Evolutionary conservation across 176 grass and related monocot genomes (phyloP), one percentile per base, ranked within the genome.

Genomic region (barley (Hordeum vulgare)): DNA sequence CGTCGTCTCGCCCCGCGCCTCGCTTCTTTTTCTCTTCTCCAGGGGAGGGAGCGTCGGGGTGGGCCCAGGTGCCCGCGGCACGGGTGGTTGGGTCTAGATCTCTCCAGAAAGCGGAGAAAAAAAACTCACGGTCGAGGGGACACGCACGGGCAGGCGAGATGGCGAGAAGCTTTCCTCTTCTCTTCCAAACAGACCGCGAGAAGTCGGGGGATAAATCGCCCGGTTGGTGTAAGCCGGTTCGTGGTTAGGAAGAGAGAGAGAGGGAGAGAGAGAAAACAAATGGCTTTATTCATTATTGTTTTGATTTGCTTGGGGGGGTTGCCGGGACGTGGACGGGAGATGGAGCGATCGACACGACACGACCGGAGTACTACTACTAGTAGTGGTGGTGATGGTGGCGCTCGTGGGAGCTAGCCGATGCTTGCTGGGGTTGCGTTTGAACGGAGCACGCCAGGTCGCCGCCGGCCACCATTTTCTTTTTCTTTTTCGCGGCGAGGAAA

Each of bases 331-430:
- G 83, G 71, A 81, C 34, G 71, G 87, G 73, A 90, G 88, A 89
- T 66, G 88, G 83, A 59, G 88, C 54, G 79, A 82, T 77, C 10
- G 64, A 78, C 79, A 86, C 79, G 88, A 82, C 88, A 82, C 66
- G 83, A 33, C 54, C 51, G 44, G 56, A n/a, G 40, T 49, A 9
- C 11, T 33, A 17, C 62, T 13, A 63, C 11, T 64, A 64, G 11
- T 3, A 64, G 4, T 41, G 11, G 40, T 49, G 14, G 45, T 49
- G 47, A 15, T n/a, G 11, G 35, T 15, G 68, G 3, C 15, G 68
- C 37, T 71, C 66, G 66, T 70, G 20, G 66, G 66, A 51, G 47
- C 47, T 51, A 36, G 63, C 65, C 11, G 27, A 14, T 31, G 65
- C 65, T 5, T 39, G 65, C 65, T 36, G 18, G 17, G 33, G 29